Evolutionary conservation across 2,329 filamentous ascomycete genomes (phyloP).

Genomic region (Ophiosphaerella herpotricha): DNA sequence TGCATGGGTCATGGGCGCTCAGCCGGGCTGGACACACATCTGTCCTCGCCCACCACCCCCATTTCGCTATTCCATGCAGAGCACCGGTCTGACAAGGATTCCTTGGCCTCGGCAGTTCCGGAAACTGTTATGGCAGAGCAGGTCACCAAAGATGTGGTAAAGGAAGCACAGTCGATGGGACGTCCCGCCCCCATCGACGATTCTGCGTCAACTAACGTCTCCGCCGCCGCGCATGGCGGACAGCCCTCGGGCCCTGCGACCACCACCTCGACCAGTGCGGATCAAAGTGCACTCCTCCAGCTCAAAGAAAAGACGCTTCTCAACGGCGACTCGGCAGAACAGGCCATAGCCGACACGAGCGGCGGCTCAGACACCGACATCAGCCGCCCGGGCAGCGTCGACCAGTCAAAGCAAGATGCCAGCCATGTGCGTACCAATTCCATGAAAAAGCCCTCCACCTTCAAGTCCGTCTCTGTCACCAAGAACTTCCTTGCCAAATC

Average conservation of each 20-base stretch:
- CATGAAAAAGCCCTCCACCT: conserved; percentile 74
- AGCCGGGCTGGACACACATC: conserved; percentile 23
- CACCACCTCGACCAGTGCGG: conserved; percentile 30
- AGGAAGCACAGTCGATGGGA: conserved; percentile 70
- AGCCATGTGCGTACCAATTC: conserved; percentile 63
- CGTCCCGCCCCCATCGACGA: conserved; percentile 67
- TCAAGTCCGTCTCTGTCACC: conserved; percentile 85
- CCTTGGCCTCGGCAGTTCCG: conserved; percentile 50
- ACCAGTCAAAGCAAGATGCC: conserved; percentile 61
- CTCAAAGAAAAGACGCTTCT: conserved; percentile 33
- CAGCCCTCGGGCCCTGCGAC: conserved; percentile 44
- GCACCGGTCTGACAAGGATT: conserved; percentile 38
- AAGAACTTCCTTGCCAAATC: conserved; percentile 83
- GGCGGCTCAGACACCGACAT: conserved; percentile 79
- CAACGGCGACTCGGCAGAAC: conserved; percentile 44
- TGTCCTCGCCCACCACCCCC: conserved; percentile 20
- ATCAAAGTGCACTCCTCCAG: conserved; percentile 14
- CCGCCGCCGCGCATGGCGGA: conserved; percentile 57
- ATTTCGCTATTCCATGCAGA: conserved; percentile 26
- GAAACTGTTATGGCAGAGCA: conserved; percentile 74
- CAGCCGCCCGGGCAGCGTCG: conserved; percentile 60
- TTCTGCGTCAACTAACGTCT: conserved; percentile 64
- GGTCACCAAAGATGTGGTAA: conserved; percentile 72
- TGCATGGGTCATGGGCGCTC: conserved; percentile 29
- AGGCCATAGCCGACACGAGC: conserved; percentile 67